Conservation (phyloP, 2,329 filamentous ascomycete genomes). For the Plenodomus lindquistii region DNA sequence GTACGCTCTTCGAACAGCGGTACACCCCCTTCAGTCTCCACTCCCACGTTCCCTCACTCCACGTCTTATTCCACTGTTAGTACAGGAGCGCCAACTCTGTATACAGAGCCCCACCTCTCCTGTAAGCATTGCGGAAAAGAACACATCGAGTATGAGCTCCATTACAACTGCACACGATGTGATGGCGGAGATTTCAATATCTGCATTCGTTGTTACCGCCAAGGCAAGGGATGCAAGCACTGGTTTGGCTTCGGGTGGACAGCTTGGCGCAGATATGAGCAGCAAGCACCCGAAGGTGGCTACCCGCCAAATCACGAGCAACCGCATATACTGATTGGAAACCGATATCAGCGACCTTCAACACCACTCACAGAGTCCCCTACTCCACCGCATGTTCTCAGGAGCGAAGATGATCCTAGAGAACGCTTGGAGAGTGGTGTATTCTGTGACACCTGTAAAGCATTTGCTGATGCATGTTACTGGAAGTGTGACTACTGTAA, state of each 20-base stretch:
- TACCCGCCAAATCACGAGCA: slow-evolving; percentile 48
- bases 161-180: slow-evolving; percentile 80
- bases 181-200: slow-evolving; percentile 73
- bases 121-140: slow-evolving; percentile 72
- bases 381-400: slow-evolving; percentile 21
- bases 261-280: slow-evolving; percentile 68
- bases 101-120: slow-evolving; percentile 70
- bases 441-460: slow-evolving; percentile 78
- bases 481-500: slow-evolving; percentile 90
- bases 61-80: slow-evolving; percentile 30
- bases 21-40: slow-evolving; percentile 29
- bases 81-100: slow-evolving; percentile 47
- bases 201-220: slow-evolving; percentile 79
- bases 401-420: slow-evolving; percentile 69
- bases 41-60: slow-evolving; percentile 33
- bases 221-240: slow-evolving; percentile 75
- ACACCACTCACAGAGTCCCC: slow-evolving; percentile 27
- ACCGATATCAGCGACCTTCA: slow-evolving; percentile 46
- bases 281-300: slow-evolving; percentile 47
- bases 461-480: slow-evolving; percentile 79
- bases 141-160: slow-evolving; percentile 82
- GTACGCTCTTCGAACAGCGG: slow-evolving; percentile 24
- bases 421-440: slow-evolving; percentile 74
- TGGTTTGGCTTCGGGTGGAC: slow-evolving; percentile 87
- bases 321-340: slow-evolving; percentile 58